Conservation (phyloP, 2,329 filamentous ascomycete genomes). For the Penicillium sp. region DNA sequence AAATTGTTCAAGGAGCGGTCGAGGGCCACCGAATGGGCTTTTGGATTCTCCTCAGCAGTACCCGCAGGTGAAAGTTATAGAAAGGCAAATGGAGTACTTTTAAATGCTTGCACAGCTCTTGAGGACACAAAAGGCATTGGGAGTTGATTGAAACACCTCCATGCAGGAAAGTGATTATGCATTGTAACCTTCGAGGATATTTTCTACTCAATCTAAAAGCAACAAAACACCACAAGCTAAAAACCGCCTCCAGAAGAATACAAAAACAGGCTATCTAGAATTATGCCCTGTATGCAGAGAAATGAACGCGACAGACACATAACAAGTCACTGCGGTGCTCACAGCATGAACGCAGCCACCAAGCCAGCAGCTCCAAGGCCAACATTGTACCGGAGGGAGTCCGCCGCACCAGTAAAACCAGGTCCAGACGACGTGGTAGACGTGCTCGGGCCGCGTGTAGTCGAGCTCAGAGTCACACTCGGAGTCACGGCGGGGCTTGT, state of each 20-base stretch:
- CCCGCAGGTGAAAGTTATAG: background rate
- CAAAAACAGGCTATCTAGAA: background rate
- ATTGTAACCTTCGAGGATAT: too few relatives aligned
- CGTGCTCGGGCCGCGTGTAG: background rate
- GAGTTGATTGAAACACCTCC: background rate
- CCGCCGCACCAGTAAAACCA: background rate
- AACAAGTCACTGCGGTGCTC: background rate
- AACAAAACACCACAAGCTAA: background rate
- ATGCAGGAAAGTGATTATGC: too few relatives aligned
- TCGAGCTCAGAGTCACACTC: background rate
- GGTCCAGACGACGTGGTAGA: background rate
- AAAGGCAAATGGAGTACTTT: background rate
- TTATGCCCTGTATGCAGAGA: background rate
- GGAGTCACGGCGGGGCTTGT: background rate
- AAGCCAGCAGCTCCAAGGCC: background rate
- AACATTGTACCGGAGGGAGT: background rate
- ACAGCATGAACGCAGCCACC: background rate
- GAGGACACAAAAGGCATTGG: background rate
- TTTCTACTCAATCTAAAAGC: too few relatives aligned
- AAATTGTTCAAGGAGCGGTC: too few relatives aligned
- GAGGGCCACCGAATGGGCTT: background rate
- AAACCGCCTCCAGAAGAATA: background rate
- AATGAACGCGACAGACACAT: background rate
- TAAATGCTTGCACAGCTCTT: background rate
- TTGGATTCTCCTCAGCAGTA: background rate